Base-by-base conservation (phyloP, 495 filamentous ascomycete genomes). In the Penicillium psychrofluorescens region DNA sequence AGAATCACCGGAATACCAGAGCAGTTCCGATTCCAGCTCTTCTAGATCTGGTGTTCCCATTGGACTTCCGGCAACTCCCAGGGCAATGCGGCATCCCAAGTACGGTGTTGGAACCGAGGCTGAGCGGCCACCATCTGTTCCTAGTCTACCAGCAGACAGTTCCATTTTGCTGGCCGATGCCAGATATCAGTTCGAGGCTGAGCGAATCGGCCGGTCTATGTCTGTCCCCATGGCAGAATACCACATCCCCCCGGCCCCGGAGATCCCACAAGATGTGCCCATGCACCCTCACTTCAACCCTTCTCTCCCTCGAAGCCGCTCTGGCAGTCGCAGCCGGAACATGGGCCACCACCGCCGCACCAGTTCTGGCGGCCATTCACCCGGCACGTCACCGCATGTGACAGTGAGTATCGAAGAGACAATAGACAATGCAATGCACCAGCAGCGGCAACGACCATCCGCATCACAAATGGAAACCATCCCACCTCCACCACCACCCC, bases 61-160 rank as follows among this genome's bases (percentile, higher is more conserved):
- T 43, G 88, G 89, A 2, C 72, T 95, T 1, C 87, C 89, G 35
- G 85, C 88, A 4, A 94, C 88, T 7, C 88, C 89, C 14, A 75
- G 83, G 64, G 87, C 88, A 2, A 92, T 94, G 88, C 77, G 84
- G 22, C 81, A 90, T 57, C 78, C 81, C 3, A 82, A 83, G 38
- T 82, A 89, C 49, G 66, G 56, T 16, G 75, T 80, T 49, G 71
- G 74, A 0, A 72, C 81, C 34, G 67, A 76, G 35, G 68, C 68
- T 43, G 72, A 77, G 16, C 63, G 63, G 36, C 78, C 78, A 36
- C 81, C 81, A 27, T 74, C 77, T 10, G 79, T 90, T 2, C 85
- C 88, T 2, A 70, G 76, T 8, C 72, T 90, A 7, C 83, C 86
- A 12, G 43, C 44, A 6, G 67, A 77, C 12, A 70, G 66, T 34